Percentiles rank a stretch among this genome's conserved stretches.
These are phyloP conservation scores for Trichoderma cornu-damae DNA, from an alignment of 2,329 filamentous ascomycete species.

Conservation along the genomic window DNA sequence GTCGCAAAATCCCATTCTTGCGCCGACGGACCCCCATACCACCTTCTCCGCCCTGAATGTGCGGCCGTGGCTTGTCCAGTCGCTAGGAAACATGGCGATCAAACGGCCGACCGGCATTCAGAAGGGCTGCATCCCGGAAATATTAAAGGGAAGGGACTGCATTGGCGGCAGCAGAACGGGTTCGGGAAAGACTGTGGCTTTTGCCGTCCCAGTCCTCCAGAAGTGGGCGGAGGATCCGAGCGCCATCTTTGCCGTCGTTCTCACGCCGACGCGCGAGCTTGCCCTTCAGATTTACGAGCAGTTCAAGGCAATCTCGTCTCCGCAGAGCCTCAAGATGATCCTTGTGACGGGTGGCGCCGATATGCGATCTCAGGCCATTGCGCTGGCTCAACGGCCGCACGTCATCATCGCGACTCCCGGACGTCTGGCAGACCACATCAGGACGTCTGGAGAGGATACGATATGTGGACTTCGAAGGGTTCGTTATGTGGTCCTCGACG, in stretches of 20 bases:
- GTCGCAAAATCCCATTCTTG: conserved; percentile 39
- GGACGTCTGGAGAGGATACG: conserved; percentile 85
- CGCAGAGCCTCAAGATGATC: conserved; percentile 78
- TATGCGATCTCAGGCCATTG: conserved; percentile 85
- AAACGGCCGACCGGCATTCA: conserved; percentile 88
- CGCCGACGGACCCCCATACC: conserved; percentile 51
- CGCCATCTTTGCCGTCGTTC: conserved; percentile 81
- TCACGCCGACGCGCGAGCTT: conserved; percentile 88
- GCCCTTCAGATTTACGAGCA: conserved; percentile 96
- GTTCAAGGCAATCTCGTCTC: conserved; percentile 84
- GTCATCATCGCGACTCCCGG: conserved; percentile 93
- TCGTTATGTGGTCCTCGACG: conserved; percentile 85
- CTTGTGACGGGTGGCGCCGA: conserved; percentile 91
- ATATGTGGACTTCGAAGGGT: conserved; percentile 73
- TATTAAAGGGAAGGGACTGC: conserved; percentile 84
- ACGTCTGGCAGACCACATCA: conserved; percentile 87
- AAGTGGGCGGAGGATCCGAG: conserved; percentile 89
- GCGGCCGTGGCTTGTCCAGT: conserved; percentile 81
- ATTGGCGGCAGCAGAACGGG: conserved; percentile 93
- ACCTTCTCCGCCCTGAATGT: conserved; percentile 70
- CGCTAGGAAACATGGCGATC: conserved; percentile 72
- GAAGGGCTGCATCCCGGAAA: conserved; percentile 85
- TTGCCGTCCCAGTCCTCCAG: conserved; percentile 89
- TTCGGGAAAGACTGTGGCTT: conserved; percentile 95
- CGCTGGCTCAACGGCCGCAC: conserved; percentile 75